A percentile compares a stretch with the other conserved stretches of the same genome.
phyloP scores from a whole-genome alignment of 2,329 filamentous ascomycete genomes.

The Colletotrichum karsti region DNA sequence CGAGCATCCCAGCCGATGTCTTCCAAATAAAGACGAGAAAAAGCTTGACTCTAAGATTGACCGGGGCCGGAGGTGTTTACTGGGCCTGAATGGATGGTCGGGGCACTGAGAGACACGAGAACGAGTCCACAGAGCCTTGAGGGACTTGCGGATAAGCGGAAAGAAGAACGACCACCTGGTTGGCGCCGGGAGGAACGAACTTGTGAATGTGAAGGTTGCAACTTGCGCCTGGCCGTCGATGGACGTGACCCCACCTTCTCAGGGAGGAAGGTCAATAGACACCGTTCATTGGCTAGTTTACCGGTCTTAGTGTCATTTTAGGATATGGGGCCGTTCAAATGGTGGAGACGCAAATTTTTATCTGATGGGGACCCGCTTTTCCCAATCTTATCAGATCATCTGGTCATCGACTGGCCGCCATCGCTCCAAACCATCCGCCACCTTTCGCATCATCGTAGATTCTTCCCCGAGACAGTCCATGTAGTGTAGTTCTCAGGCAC shows the following conservation, averaged over 20 bases:
- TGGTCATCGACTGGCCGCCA: background rate
- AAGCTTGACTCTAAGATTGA: constrained; percentile 6
- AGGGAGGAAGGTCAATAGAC: background rate
- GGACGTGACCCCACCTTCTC: background rate
- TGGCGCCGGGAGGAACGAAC: too few relatives aligned
- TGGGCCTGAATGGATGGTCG: background rate
- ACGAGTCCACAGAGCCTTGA: background rate
- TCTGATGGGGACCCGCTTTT: constrained; percentile 21
- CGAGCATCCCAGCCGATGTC: background rate
- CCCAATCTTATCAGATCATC: constrained; percentile 31
- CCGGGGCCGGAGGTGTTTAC: background rate
- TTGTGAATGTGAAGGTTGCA: too few relatives aligned
- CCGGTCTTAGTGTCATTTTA: background rate
- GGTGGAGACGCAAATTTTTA: constrained; percentile 15
- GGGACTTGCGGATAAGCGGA: background rate
- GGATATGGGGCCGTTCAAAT: constrained; percentile 5
- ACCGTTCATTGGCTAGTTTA: background rate
- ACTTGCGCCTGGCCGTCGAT: too few relatives aligned
- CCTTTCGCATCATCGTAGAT: background rate
- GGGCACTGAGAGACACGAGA: background rate
- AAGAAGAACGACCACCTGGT: too few relatives aligned
- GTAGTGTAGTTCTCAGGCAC: too few relatives aligned
- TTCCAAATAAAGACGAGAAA: background rate
- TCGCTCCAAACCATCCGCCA: background rate
- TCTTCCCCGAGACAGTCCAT: too few relatives aligned